These are phyloP conservation scores for Phytophthora foliorum DNA, from an alignment of 352 stramenopile genomes.

Conservation along the genomic window DNA sequence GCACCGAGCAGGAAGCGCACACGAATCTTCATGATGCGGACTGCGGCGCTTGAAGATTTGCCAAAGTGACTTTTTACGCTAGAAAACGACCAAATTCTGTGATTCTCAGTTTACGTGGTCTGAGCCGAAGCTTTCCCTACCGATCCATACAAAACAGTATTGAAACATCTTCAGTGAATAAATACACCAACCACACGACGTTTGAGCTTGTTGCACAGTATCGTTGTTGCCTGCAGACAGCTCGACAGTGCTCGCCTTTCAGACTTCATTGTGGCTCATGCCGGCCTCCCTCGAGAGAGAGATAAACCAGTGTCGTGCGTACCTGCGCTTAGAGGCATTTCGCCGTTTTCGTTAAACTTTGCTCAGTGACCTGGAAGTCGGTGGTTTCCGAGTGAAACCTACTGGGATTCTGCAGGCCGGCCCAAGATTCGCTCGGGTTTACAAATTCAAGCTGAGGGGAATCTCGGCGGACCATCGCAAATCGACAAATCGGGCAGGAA, in stretches of 20 bases:
- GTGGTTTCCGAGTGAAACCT: not conserved
- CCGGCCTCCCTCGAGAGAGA: too few relatives aligned
- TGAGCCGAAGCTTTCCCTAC: too few relatives aligned
- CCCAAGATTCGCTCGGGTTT: conserved; percentile 1
- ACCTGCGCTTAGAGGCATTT: not conserved
- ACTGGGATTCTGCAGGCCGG: not conserved
- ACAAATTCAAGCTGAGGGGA: conserved; percentile 2
- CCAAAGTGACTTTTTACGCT: not conserved
- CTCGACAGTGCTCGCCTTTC: too few relatives aligned
- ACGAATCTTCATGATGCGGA: conserved; percentile 44
- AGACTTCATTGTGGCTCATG: too few relatives aligned
- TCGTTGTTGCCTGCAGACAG: too few relatives aligned
- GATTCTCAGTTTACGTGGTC: too few relatives aligned
- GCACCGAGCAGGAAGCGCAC: conserved; percentile 54
- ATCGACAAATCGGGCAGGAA: conserved; percentile 16
- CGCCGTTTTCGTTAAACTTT: not conserved
- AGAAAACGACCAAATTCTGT: not conserved
- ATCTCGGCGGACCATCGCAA: conserved; percentile 20
- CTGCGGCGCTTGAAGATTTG: conserved; percentile 26
- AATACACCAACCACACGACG: too few relatives aligned
- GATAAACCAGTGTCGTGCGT: too few relatives aligned
- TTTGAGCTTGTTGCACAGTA: too few relatives aligned
- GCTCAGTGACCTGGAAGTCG: not conserved
- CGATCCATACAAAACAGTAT: too few relatives aligned
- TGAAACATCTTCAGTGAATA: too few relatives aligned